Evolutionary conservation across 176 grass and related monocot species (phyloP), one percentile per base, ranked within the genome.

Genomic region (Leersia perrieri): DNA sequence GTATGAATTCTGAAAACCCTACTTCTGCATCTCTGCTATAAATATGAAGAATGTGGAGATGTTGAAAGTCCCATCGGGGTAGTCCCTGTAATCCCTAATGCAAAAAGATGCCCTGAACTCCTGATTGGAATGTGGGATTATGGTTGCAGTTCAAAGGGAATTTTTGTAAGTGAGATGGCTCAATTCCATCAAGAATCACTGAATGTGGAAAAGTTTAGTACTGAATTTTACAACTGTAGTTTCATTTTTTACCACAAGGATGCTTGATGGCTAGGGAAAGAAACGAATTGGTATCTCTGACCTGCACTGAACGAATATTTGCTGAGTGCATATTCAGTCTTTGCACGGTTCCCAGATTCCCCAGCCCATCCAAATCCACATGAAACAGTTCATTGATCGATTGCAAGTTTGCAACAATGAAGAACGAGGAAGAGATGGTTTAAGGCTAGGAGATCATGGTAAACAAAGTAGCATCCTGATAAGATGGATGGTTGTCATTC

Each of bases 221-320:
- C 53, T 58, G 53, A 4, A 33, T 47, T 22, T 44, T 47, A 5
- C 68, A 45, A 20, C 5, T 16, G 40, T 44, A 20, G 69, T 5
- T 27, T 16, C 4, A 26, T 1, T 10, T 10, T 11, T 41, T 11
- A 7, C 1, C 49, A 53, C 0, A n/a, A n/a, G 11, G 31, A 73
- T 83, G 86, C 67, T 66, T 73, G 44, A 5, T 29, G 74, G 10
- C 33, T 23, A 66, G 61, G 62, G 22, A 79, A 73, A 15, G 42
- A 3, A 36, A 44, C 41, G 11, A 5, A 20, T 22, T 14, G 44
- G 35, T 16, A 29, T 32, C n/a, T 18, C 23, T 36, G 23, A 3
- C 23, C 33, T 16, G 36, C 35, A 83, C 72, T 74, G 18, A 79
- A 83, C 28, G 86, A 66, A 88, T 72, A 23, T 57, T 57, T 28